phyloP scores from a whole-genome alignment of 768 basidiomycete genomes.

The Solioccasus polychromus region DNA sequence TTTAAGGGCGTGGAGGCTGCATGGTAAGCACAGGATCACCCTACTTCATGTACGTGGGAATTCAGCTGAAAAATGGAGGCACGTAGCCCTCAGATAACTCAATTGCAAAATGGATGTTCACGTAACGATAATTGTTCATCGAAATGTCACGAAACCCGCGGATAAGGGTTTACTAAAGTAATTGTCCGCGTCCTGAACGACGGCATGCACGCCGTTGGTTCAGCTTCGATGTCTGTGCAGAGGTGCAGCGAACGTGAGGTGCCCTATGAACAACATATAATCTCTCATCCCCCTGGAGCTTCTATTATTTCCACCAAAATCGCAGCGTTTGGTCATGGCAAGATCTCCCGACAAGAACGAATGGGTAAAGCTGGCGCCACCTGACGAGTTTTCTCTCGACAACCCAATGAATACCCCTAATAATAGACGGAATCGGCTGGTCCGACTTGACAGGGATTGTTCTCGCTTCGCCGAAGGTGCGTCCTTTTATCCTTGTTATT shows the following conservation, averaged over 20 bases:
- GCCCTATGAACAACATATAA: slow-evolving; percentile 21
- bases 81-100: background rate
- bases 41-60: slow-evolving; percentile 4
- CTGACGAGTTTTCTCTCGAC: slow-evolving; percentile 37
- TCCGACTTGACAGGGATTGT: slow-evolving; percentile 35
- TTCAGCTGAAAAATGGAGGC: too few species aligned
- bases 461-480: slow-evolving; percentile 41
- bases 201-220: slow-evolving; percentile 9
- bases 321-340: slow-evolving; percentile 16
- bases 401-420: slow-evolving; percentile 39
- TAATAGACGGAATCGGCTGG: slow-evolving; percentile 42
- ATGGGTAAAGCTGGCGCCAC: slow-evolving; percentile 27
- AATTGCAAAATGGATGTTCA: slow-evolving; percentile 6
- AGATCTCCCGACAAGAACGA: slow-evolving; percentile 19
- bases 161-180: slow-evolving; percentile 11
- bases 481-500: slow-evolving; percentile 11
- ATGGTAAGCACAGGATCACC: slow-evolving; percentile 17
- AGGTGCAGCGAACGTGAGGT: slow-evolving; percentile 26
- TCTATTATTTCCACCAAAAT: background rate
- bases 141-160: slow-evolving; percentile 9
- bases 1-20: slow-evolving; percentile 21
- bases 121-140: slow-evolving; percentile 8
- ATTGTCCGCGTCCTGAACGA: slow-evolving; percentile 17
- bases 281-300: slow-evolving; percentile 2
- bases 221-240: slow-evolving; percentile 11